A percentile compares a stretch with the other conserved stretches of the same genome.
Evolutionary conservation across 2,329 filamentous ascomycete genomes (phyloP).

Genomic region (Microdochium nivale): DNA sequence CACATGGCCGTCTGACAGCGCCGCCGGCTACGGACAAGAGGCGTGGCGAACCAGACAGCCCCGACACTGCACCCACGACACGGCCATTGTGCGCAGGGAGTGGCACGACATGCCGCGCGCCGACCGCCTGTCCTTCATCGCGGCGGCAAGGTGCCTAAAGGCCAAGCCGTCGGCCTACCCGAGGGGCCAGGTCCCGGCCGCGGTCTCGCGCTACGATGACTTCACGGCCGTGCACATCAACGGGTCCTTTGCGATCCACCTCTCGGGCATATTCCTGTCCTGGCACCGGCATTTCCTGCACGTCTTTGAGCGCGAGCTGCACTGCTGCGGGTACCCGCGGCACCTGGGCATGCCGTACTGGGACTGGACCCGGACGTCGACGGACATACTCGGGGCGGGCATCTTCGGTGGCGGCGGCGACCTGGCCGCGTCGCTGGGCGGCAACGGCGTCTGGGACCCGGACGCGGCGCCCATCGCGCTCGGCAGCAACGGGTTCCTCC

Average conservation of each 20-base stretch:
- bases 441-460: not conserved
- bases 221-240: not conserved
- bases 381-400: not conserved
- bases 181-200: not conserved
- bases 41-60: not conserved
- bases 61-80: not conserved
- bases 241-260: not conserved
- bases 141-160: not conserved
- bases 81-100: not conserved
- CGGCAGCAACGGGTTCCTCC: constrained; percentile 11
- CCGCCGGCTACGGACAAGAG: too few relatives aligned
- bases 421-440: not conserved
- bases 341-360: not conserved
- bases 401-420: not conserved
- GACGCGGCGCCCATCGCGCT: not conserved
- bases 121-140: not conserved
- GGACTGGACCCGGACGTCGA: not conserved
- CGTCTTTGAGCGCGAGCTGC: not conserved
- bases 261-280: not conserved
- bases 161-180: not conserved
- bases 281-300: not conserved
- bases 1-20: too few relatives aligned
- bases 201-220: not conserved
- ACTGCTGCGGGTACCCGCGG: not conserved
- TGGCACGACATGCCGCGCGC: not conserved